A percentile compares a stretch with the other conserved stretches of the same genome.
These are phyloP conservation scores for Henckelia pumila DNA, from an alignment of 257 asterid species.

Conservation along the genomic window DNA sequence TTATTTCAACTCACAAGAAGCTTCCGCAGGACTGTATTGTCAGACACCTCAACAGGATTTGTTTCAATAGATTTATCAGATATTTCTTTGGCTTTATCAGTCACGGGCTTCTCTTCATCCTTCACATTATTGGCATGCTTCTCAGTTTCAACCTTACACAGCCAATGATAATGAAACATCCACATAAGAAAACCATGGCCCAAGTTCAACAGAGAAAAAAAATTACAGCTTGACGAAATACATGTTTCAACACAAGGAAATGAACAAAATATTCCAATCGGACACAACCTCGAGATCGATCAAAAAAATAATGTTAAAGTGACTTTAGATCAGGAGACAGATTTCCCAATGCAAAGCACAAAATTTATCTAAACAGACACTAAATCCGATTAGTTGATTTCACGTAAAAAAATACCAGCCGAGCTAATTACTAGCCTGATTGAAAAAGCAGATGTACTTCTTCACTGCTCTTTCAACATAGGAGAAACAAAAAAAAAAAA, in stretches of 20 bases:
- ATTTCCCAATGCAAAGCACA: not conserved
- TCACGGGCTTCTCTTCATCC: constrained; percentile 40
- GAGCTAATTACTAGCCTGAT: not conserved
- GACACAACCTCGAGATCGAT: not conserved
- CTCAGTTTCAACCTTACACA: constrained; percentile 46
- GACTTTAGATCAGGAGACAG: not conserved
- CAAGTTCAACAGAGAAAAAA: constrained; percentile 3
- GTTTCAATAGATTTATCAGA: constrained; percentile 38
- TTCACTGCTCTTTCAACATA: not conserved
- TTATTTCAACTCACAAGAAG: constrained; percentile 90
- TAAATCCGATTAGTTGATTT: not conserved
- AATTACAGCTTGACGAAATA: constrained; percentile 2
- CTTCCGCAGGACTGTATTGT: constrained; percentile 68
- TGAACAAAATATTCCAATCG: not conserved
- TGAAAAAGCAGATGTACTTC: constrained; percentile 3
- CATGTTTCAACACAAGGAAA: not conserved
- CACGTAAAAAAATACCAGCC: not conserved
- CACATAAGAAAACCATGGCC: not conserved
- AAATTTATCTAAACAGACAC: constrained; percentile 2
- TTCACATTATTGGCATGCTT: constrained; percentile 43
- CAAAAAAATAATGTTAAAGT: not conserved
- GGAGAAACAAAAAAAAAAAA: not conserved
- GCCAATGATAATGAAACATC: not conserved
- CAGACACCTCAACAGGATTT: constrained; percentile 41
- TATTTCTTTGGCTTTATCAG: constrained; percentile 34